Percentiles rank a stretch among this genome's conserved stretches.
phyloP scores from a whole-genome alignment of 2,329 filamentous ascomycete genomes.

The Botrytis deweyae region DNA sequence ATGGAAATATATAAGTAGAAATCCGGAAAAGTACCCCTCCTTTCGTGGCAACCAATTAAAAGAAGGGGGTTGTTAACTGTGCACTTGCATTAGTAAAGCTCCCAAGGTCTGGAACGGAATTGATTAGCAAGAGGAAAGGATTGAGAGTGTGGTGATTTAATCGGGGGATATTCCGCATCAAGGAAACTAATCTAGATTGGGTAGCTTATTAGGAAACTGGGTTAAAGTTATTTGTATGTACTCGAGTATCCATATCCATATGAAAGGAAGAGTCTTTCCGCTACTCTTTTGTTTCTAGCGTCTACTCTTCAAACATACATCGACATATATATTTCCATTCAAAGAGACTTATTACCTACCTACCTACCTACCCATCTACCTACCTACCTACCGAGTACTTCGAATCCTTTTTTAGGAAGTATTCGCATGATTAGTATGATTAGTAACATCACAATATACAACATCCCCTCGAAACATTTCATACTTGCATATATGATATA shows the following conservation, averaged over 20 bases:
- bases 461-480: not conserved
- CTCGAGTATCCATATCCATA: not conserved
- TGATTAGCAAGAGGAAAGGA: not conserved
- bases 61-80: conserved; percentile 10
- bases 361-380: not conserved
- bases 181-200: not conserved
- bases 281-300: not conserved
- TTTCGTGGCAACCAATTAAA: conserved; percentile 20
- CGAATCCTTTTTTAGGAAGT: not conserved
- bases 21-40: not conserved
- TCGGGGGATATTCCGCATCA: conserved; percentile 1
- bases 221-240: not conserved
- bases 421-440: not conserved
- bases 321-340: not conserved
- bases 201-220: not conserved
- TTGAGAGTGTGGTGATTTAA: not conserved
- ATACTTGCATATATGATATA: not conserved
- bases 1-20: conserved; percentile 20
- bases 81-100: conserved; percentile 21
- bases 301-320: not conserved
- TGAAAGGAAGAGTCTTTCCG: not conserved
- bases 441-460: not conserved
- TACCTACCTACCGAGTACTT: not conserved
- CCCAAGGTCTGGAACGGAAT: conserved; percentile 18
- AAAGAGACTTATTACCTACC: not conserved